These are phyloP conservation scores for Sambucus nigra DNA, from an alignment of 129 eudicot species.

Conservation along the genomic window DNA sequence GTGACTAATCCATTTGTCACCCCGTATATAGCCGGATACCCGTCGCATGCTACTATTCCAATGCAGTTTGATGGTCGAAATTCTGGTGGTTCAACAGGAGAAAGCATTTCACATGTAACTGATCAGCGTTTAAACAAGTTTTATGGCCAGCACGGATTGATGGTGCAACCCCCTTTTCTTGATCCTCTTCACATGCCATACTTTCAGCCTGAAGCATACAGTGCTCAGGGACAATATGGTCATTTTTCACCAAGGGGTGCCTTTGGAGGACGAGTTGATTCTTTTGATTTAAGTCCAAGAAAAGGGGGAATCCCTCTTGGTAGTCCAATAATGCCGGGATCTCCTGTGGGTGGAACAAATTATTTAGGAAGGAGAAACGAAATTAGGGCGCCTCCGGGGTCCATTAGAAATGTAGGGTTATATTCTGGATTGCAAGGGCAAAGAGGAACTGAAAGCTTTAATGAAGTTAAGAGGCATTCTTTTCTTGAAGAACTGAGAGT, in stretches of 20 bases:
- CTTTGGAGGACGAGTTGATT: slow-evolving; percentile 12
- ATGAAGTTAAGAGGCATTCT: slow-evolving; percentile 20
- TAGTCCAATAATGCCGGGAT: slow-evolving; percentile 24
- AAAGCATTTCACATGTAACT: slow-evolving; percentile 17
- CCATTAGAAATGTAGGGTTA: slow-evolving; percentile 13
- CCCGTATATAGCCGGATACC: slow-evolving; percentile 23
- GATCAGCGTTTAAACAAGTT: slow-evolving; percentile 15
- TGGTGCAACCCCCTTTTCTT: slow-evolving; percentile 18
- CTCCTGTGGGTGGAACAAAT: slow-evolving; percentile 15
- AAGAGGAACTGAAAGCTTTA: slow-evolving; percentile 19
- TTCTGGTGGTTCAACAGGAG: slow-evolving; percentile 15
- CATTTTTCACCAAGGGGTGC: slow-evolving; percentile 9
- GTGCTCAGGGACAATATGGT: slow-evolving; percentile 10
- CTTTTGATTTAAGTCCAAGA: slow-evolving; percentile 17
- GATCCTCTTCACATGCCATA: slow-evolving; percentile 24
- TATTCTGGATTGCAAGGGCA: slow-evolving; percentile 23
- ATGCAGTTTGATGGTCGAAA: slow-evolving; percentile 17
- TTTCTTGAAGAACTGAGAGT: slow-evolving; percentile 29
- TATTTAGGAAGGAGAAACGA: slow-evolving; percentile 20
- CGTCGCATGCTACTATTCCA: slow-evolving; percentile 14
- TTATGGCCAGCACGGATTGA: slow-evolving; percentile 19
- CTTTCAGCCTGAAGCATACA: slow-evolving; percentile 18
- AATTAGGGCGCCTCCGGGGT: slow-evolving; percentile 13
- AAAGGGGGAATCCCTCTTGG: slow-evolving; percentile 13
- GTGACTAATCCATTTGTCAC: slow-evolving; percentile 12